Evolutionary conservation across 169 alveolate genomes (phyloP).

Genomic region (Sarcocystis neurona): DNA sequence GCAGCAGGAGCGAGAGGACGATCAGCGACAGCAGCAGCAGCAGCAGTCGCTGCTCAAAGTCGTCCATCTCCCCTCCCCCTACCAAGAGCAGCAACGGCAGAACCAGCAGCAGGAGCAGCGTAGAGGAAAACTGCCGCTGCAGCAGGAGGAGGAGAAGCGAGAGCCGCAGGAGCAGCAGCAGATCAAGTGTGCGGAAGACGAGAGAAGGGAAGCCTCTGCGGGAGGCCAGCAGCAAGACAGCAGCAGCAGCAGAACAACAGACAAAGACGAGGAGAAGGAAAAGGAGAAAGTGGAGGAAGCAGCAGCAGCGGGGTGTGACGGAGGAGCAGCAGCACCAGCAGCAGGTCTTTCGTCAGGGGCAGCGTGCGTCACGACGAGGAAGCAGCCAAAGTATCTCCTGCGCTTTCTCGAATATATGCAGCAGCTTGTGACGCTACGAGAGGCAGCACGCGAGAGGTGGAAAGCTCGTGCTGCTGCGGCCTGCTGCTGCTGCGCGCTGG

Average conservation of each 20-base stretch:
- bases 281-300: too few relatives aligned
- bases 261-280: too few relatives aligned
- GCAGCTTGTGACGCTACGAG: conserved; percentile 43
- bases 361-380: conserved; percentile 6
- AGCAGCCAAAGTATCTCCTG: conserved; percentile 46
- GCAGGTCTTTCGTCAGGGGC: not conserved
- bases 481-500: conserved; percentile 19
- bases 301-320: not conserved
- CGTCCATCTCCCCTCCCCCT: too few relatives aligned
- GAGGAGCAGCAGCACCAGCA: not conserved
- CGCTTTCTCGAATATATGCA: conserved; percentile 64
- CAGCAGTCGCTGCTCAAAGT: too few relatives aligned
- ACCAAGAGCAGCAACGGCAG: too few relatives aligned
- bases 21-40: not conserved
- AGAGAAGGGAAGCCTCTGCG: too few relatives aligned
- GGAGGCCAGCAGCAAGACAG: too few relatives aligned
- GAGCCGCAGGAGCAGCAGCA: conserved; percentile 38
- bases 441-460: not conserved
- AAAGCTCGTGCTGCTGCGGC: not conserved
- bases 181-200: too few relatives aligned
- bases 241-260: too few relatives aligned
- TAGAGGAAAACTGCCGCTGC: conserved; percentile 24
- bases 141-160: not conserved
- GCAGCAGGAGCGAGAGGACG: not conserved
- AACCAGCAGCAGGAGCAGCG: conserved; percentile 39